Conservation (phyloP, 768 basidiomycete genomes). For the Austroboletus festivus region DNA sequence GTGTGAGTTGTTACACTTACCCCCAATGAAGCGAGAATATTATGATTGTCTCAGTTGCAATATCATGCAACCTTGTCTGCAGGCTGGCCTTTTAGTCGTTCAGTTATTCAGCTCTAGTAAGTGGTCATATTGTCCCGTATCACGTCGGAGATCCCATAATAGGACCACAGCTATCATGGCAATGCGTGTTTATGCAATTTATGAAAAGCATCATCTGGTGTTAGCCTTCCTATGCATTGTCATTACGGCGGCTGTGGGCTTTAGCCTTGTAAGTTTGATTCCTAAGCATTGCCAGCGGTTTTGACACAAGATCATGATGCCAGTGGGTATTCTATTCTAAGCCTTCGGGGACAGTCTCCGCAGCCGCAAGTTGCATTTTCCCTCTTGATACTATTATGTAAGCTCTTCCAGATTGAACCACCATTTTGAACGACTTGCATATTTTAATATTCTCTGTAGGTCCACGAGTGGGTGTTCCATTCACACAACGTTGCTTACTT, state of each 20-base stretch:
- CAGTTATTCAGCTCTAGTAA: constrained; percentile 13
- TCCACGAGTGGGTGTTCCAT: constrained; percentile 9
- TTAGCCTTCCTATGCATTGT: background rate
- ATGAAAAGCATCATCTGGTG: constrained; percentile 5
- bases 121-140: background rate
- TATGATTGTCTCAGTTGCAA: constrained; percentile 1
- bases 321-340: constrained; percentile 13
- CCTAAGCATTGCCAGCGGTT: background rate
- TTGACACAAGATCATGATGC: background rate
- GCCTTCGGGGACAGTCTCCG: too few species aligned
- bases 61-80: background rate
- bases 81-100: constrained; percentile 1
- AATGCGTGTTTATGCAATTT: constrained; percentile 22
- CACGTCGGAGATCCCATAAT: background rate
- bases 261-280: constrained; percentile 7
- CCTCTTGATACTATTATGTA: background rate
- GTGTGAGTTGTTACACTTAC: constrained; percentile 10
- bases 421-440: background rate
- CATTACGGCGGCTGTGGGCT: background rate
- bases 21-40: too few species aligned
- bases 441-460: constrained; percentile 1
- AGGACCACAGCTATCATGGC: constrained; percentile 13
- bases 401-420: background rate
- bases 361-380: constrained; percentile 2
- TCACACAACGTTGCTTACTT: background rate